Base-by-base conservation (phyloP, 345 rosid genomes). In the Salix caprea region DNA sequence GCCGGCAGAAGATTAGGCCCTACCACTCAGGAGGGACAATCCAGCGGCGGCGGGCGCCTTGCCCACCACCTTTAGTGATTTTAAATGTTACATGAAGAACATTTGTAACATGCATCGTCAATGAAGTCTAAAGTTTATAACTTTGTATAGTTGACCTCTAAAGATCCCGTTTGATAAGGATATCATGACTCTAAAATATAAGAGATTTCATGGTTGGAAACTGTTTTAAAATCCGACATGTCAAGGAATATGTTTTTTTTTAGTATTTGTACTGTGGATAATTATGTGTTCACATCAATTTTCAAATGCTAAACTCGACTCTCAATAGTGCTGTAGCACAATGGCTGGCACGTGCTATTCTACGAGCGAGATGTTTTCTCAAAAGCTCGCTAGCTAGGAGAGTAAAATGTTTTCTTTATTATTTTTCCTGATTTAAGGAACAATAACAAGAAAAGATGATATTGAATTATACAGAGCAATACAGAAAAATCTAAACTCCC, bases 21-120 rank as follows among this genome's bases (percentile, higher is more conserved):
- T 24, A n/a, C 64, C 64, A 58, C 64, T n/a, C 64, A 10, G 67
- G 72, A 37, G 67, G 79, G 46, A 37, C 67, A 32, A 34, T 39
- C 79, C 56, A 3, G 52, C 19, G 60, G 46, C 18, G 56, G 56
- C 61, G n/a, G 34, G 74, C 39, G 39, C 66, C 78, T 34, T 23
- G 64, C 64, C 64, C 28, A 58, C 64, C 15, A n/a, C 28, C 64
- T 58, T 58, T 23, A 58, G 15, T 24, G 14, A 58, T n/a, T 58
- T 23, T 1, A 54, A 58, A 46, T 14, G 52, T 42, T 14, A 46
- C 18, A 46, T 13, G 52, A 46, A 46, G 52, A 23, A 23, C 24
- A 58, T 14, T 7, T 58, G 64, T 23, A n/a, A 58, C 64, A 23
- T 10, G 28, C 64, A 23, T 3, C 14, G 24, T 23, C 64, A 23